These are phyloP conservation scores for Pittosporum tobira DNA, from an alignment of 129 eudicot genomes.

Conservation along the genomic window DNA sequence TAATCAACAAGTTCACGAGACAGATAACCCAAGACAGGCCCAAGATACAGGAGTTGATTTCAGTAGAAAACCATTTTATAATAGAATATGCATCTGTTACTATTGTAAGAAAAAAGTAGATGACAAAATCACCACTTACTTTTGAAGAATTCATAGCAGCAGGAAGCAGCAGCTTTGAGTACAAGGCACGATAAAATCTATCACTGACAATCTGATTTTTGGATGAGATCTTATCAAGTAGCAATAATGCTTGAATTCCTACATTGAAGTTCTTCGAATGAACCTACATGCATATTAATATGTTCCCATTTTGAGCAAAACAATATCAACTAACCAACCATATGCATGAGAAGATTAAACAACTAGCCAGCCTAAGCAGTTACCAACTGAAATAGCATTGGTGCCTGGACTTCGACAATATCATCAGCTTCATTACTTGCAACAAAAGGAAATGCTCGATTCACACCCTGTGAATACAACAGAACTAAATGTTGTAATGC, in stretches of 20 bases:
- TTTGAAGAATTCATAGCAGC: slow-evolving; percentile 93
- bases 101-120: background rate
- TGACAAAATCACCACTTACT: slow-evolving; percentile 30
- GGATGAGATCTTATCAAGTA: slow-evolving; percentile 84
- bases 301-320: background rate
- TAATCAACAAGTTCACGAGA: too few relatives aligned
- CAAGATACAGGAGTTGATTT: too few relatives aligned
- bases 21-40: too few relatives aligned
- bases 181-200: slow-evolving; percentile 94
- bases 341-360: background rate
- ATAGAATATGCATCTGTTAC: background rate
- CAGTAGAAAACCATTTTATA: too few relatives aligned
- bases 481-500: slow-evolving; percentile 2
- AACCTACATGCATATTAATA: slow-evolving; percentile 44
- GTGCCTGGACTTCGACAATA: slow-evolving; percentile 81
- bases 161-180: slow-evolving; percentile 82
- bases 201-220: slow-evolving; percentile 91
- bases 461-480: slow-evolving; percentile 62
- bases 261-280: slow-evolving; percentile 94
- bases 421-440: slow-evolving; percentile 89
- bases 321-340: background rate
- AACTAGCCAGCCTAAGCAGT: slow-evolving; percentile 6
- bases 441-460: slow-evolving; percentile 93
- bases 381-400: slow-evolving; percentile 90
- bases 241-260: slow-evolving; percentile 92